These are phyloP conservation scores for Oidiodendron maius DNA, from an alignment of 495 filamentous ascomycete species.

Conservation along the genomic window DNA sequence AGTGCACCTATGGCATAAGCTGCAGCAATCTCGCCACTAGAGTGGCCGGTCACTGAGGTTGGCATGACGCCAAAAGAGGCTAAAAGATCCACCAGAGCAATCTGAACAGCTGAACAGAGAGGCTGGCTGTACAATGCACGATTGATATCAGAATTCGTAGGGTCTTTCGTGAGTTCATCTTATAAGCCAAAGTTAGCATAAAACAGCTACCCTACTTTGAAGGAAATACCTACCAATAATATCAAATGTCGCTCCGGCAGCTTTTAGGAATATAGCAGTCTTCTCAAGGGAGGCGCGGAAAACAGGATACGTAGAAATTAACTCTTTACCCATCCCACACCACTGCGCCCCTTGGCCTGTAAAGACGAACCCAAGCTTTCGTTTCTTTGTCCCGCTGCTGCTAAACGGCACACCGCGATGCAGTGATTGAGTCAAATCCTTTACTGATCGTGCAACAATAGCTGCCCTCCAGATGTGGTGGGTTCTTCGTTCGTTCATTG, in stretches of 20 bases:
- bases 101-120: constrained; percentile 45
- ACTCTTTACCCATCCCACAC: constrained; percentile 53
- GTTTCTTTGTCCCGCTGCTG: too few species aligned
- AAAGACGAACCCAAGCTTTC: constrained; percentile 11
- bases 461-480: too few species aligned
- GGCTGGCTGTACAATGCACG: constrained; percentile 37
- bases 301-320: constrained; percentile 29
- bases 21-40: constrained; percentile 58
- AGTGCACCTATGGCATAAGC: constrained; percentile 40
- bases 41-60: constrained; percentile 58
- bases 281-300: constrained; percentile 8
- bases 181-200: too few species aligned
- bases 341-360: constrained; percentile 36
- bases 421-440: too few species aligned
- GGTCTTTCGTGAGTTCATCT: too few species aligned
- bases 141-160: too few species aligned
- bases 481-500: too few species aligned
- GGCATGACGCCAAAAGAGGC: constrained; percentile 47
- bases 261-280: neutral
- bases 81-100: constrained; percentile 49
- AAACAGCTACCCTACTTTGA: too few species aligned
- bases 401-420: neutral
- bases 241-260: neutral
- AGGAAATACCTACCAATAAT: constrained; percentile 5
- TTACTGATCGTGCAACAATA: too few species aligned